Base-by-base conservation (phyloP, 2,329 filamentous ascomycete genomes). In the Phoma sp. region DNA sequence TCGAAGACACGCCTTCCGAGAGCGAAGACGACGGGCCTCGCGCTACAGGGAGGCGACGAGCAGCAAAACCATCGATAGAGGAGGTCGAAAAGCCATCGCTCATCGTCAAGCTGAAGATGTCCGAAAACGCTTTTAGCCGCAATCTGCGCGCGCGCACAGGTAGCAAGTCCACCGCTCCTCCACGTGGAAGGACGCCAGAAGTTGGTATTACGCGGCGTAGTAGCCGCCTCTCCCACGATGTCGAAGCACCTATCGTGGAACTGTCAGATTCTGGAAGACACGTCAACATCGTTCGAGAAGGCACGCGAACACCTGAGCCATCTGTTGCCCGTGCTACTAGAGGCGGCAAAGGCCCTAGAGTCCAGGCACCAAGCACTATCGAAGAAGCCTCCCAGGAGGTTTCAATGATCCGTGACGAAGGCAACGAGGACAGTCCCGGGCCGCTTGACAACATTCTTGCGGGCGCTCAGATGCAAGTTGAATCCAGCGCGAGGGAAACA, bases 241-340 rank as follows among this genome's bases (percentile, higher is more conserved):
- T 81, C 4, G 80, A 83, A 21, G 80, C 83, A 29, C 80, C 83
- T 28, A 79, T 87, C 12, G 74, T 85, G 38, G 83, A 81, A 14
- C 74, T 87, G 37, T 83, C 84, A 3, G 81, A 84, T 58, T 86
- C 84, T 7, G 85, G 85, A 15, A 81, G 77, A 53, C 84, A 87
- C 67, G 78, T 80, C 53, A 72, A 83, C 47, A 77, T 84, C 4
- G 75, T 85, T 9, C 78, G 83, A 55, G 75, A 79, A 59, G 82
- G 80, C 21, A 85, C 84, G 2, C 76, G 74, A 33, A 86, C 80
- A 50, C 80, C 74, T 1, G 72, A 75, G 55, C 70, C 83, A 5
- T 70, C 74, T 4, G 79, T 84, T 54, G 60, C 76, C 12, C 69
- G 72, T 25, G 67, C 74, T n/a, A 74, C 69, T 20, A 64, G 74